Conservation (phyloP, 148 eudicot genomes). For the Silene conica region DNA sequence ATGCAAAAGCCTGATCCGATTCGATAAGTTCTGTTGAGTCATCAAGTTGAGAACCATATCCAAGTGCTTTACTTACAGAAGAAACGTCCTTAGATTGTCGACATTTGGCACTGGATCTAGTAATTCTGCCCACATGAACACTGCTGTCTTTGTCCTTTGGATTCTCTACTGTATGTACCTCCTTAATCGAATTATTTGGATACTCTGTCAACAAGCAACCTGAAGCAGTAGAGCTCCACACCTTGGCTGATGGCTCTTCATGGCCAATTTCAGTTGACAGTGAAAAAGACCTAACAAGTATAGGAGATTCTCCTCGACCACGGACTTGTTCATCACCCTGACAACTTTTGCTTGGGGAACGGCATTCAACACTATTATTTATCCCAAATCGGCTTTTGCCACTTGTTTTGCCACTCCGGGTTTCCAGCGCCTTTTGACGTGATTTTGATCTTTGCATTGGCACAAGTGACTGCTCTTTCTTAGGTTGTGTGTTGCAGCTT, state of each 20-base stretch:
- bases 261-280: conserved; percentile 6
- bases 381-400: conserved; percentile 32
- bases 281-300: conserved; percentile 12
- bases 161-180: conserved; percentile 1
- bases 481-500: conserved; percentile 26
- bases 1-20: conserved; percentile 5
- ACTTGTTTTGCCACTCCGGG: conserved; percentile 57
- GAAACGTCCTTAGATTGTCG: not conserved
- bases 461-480: conserved; percentile 51
- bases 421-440: conserved; percentile 82
- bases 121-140: not conserved
- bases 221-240: not conserved
- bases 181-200: not conserved
- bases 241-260: not conserved
- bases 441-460: conserved; percentile 72
- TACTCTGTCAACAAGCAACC: conserved; percentile 3
- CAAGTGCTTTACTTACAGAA: conserved; percentile 1
- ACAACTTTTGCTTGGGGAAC: conserved; percentile 14
- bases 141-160: not conserved
- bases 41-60: not conserved
- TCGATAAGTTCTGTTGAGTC: not conserved
- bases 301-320: conserved; percentile 1
- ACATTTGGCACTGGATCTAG: conserved; percentile 3
- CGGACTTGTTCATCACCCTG: conserved; percentile 7
- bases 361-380: conserved; percentile 23